phyloP scores from a whole-genome alignment of 192 early-diverging fungal species.

The Coemansia sp. region DNA sequence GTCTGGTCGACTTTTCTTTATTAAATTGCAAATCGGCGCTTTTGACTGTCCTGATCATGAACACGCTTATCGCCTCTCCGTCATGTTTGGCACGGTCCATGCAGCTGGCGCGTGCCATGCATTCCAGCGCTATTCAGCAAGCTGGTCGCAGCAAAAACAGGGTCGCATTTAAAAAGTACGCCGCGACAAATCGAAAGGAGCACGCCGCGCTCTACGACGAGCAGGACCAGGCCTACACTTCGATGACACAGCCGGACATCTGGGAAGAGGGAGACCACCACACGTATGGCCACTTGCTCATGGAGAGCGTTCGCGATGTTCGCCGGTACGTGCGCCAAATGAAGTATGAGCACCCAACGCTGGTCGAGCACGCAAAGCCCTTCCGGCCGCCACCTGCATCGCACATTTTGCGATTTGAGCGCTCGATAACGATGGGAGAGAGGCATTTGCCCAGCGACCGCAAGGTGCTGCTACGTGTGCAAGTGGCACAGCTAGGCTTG shows the following conservation, averaged over 20 bases:
- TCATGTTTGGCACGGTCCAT: constrained; percentile 6
- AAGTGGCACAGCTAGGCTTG: constrained; percentile 38
- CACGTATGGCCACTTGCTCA: constrained; percentile 36
- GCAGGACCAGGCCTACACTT: constrained; percentile 21
- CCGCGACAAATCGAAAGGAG: constrained; percentile 29
- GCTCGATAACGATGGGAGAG: constrained; percentile 40
- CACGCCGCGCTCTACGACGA: constrained; percentile 35
- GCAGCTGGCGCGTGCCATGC: constrained; percentile 14
- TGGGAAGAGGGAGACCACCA: constrained; percentile 38
- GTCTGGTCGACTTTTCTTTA: neutral
- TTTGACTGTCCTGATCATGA: constrained; percentile 4
- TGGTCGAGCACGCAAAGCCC: constrained; percentile 37
- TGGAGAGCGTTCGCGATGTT: constrained; percentile 49
- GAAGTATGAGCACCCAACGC: constrained; percentile 44
- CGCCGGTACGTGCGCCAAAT: constrained; percentile 45
- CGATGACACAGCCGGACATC: constrained; percentile 15
- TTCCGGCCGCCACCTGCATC: constrained; percentile 31
- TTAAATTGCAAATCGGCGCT: neutral
- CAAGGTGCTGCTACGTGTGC: constrained; percentile 40
- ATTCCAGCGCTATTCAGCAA: constrained; percentile 24
- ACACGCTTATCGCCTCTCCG: constrained; percentile 10
- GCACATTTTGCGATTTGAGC: constrained; percentile 40
- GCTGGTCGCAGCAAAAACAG: constrained; percentile 32
- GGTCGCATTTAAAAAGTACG: constrained; percentile 14
- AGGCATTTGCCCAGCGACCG: constrained; percentile 39